Conservation (phyloP, 768 basidiomycete species). For the Lactarius indigo region DNA sequence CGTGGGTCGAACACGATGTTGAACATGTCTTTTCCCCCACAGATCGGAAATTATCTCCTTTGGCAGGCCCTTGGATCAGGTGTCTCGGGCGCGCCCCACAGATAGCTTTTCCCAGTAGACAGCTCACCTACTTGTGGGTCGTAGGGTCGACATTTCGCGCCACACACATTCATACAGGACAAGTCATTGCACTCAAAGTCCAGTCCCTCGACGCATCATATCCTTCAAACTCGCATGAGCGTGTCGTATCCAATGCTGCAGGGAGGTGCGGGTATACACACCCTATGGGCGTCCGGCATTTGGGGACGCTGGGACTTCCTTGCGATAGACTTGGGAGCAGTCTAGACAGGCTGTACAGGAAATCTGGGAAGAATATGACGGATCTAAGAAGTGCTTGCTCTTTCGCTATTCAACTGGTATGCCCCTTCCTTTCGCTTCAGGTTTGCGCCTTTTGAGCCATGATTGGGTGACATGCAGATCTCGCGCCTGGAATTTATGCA, state of each 20-base stretch:
- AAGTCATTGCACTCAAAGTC: constrained; percentile 70
- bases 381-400: constrained; percentile 71
- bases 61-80: constrained; percentile 62
- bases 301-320: constrained; percentile 41
- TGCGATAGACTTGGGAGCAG: constrained; percentile 75
- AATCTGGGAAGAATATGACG: constrained; percentile 53
- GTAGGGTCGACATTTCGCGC: constrained; percentile 71
- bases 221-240: constrained; percentile 73
- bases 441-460: background rate
- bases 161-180: constrained; percentile 49
- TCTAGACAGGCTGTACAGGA: constrained; percentile 58
- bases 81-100: constrained; percentile 54
- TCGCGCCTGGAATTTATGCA: constrained; percentile 74
- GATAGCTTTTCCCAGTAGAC: background rate
- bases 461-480: constrained; percentile 43
- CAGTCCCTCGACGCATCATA: constrained; percentile 68
- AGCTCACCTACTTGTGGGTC: background rate
- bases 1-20: background rate
- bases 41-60: constrained; percentile 60
- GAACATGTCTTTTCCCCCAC: constrained; percentile 31
- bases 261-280: constrained; percentile 72
- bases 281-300: constrained; percentile 52
- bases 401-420: constrained; percentile 74
- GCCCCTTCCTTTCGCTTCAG: constrained; percentile 26
- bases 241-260: constrained; percentile 63